phyloP scores from a whole-genome alignment of 2,329 filamentous ascomycete species.

The Neopestalotiopsis sp. region DNA sequence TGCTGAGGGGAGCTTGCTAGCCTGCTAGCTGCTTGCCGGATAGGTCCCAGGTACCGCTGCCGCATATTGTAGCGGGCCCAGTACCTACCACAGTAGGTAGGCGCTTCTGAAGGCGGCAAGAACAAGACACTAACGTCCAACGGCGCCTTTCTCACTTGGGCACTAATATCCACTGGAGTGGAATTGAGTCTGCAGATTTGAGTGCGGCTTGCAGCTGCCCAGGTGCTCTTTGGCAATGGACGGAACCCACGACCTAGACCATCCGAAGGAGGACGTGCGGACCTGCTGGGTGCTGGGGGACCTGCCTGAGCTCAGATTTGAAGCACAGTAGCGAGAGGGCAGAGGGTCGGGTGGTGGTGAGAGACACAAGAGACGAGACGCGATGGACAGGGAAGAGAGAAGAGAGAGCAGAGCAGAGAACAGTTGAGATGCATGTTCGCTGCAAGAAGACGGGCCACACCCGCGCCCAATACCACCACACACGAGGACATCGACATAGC shows the following conservation, averaged over 20 bases:
- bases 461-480: not conserved
- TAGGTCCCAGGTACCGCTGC: not conserved
- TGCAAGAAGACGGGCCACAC: not conserved
- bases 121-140: not conserved
- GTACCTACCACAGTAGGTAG: not conserved
- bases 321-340: not conserved
- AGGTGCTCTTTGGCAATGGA: not conserved
- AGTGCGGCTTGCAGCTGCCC: constrained; percentile 12
- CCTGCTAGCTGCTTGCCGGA: not conserved
- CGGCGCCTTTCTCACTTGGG: constrained; percentile 14
- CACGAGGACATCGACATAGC: not conserved
- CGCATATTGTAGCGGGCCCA: not conserved
- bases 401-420: not conserved
- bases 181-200: constrained; percentile 4
- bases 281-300: not conserved
- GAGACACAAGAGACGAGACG: not conserved
- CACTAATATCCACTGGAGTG: constrained; percentile 13
- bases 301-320: not conserved
- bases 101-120: constrained; percentile 4
- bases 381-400: not conserved
- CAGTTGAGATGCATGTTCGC: not conserved
- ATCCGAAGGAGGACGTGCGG: no score
- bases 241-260: not conserved
- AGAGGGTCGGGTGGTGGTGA: no score
- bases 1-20: not conserved